phyloP scores from a whole-genome alignment of 164 flowering plant species.

The Chimonanthus praecox region DNA sequence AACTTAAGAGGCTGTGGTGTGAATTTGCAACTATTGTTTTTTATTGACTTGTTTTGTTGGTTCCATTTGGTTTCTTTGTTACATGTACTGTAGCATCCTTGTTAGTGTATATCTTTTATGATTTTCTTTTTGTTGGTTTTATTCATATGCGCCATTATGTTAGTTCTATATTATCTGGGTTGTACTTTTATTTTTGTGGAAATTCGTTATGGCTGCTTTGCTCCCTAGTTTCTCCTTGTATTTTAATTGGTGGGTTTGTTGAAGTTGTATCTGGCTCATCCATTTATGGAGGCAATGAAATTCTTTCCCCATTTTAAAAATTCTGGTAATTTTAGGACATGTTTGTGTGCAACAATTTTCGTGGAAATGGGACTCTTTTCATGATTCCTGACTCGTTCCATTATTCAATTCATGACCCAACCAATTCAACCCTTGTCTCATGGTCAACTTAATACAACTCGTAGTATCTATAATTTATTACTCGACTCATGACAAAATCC shows the following conservation, averaged over 20 bases:
- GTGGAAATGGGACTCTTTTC: no score
- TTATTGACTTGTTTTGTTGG: neutral
- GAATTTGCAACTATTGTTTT: no score
- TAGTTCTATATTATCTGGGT: neutral
- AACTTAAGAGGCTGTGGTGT: no score
- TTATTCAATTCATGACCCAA: no score
- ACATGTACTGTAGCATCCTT: neutral
- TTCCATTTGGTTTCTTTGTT: neutral
- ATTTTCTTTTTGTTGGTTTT: neutral
- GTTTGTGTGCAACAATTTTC: no score
- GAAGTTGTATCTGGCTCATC: neutral
- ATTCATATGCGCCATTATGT: neutral
- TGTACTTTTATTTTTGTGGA: neutral
- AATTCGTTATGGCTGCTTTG: neutral
- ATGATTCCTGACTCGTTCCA: no score
- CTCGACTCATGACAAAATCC: no score
- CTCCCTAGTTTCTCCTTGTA: conserved; percentile 1
- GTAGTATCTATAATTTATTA: no score
- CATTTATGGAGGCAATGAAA: neutral
- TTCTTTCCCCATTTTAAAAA: neutral
- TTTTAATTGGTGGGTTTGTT: neutral
- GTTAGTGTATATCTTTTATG: neutral
- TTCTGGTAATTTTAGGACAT: neutral
- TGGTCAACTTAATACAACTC: no score
- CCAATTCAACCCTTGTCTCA: no score